These are phyloP conservation scores for Globisporangium splendens DNA, from an alignment of 352 stramenopile species.

Conservation along the genomic window DNA sequence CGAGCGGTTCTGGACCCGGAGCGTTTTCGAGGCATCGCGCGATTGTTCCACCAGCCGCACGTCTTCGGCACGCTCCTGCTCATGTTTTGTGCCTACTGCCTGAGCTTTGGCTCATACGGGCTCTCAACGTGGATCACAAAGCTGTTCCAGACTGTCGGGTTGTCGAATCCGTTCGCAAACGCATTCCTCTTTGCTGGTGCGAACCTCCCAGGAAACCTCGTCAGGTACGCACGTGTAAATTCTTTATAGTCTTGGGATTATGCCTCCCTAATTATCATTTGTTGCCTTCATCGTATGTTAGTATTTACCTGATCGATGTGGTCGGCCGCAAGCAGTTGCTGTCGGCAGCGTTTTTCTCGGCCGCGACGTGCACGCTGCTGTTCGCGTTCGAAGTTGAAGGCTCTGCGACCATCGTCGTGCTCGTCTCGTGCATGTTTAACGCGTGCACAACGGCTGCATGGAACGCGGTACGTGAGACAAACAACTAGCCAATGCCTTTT, in stretches of 20 bases:
- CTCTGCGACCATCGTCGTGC: slow-evolving; percentile 70
- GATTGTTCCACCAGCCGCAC: slow-evolving; percentile 49
- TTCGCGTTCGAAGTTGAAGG: slow-evolving; percentile 79
- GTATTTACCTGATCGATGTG: slow-evolving; percentile 68
- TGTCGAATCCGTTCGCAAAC: slow-evolving; percentile 91
- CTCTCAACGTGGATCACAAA: slow-evolving; percentile 94
- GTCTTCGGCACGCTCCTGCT: slow-evolving; percentile 48
- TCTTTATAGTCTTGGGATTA: not conserved
- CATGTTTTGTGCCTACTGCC: slow-evolving; percentile 63
- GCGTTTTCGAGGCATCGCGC: slow-evolving; percentile 33
- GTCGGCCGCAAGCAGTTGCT: slow-evolving; percentile 70
- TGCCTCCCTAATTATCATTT: not conserved
- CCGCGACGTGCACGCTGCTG: slow-evolving; percentile 56
- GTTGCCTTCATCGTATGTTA: too few species aligned
- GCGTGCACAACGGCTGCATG: slow-evolving; percentile 86
- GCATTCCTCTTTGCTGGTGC: slow-evolving; percentile 89
- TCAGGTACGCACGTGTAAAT: slow-evolving; percentile 47
- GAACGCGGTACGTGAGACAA: slow-evolving; percentile 67
- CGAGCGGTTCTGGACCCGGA: slow-evolving; percentile 68
- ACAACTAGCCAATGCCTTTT: too few species aligned
- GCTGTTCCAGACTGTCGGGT: slow-evolving; percentile 83
- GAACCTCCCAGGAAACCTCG: slow-evolving; percentile 90
- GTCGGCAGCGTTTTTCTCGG: slow-evolving; percentile 61
- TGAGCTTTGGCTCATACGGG: slow-evolving; percentile 91
- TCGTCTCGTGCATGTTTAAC: slow-evolving; percentile 90